phyloP scores from a whole-genome alignment of 805 yeast genomes.

The Zygotorulaspora chibaensis region DNA sequence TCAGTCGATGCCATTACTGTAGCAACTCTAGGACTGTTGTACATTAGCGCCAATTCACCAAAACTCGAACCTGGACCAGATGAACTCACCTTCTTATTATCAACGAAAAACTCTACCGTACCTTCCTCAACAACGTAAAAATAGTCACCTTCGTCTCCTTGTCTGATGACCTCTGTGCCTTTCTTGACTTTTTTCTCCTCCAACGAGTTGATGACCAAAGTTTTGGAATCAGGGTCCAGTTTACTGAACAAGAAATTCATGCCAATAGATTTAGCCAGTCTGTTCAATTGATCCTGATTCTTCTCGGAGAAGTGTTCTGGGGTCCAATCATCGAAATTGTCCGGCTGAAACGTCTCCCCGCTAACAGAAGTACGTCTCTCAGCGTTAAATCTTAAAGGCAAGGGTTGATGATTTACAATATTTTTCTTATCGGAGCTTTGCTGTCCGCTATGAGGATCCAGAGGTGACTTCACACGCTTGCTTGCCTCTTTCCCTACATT shows the following conservation, averaged over 20 bases:
- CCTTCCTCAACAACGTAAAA: slow-evolving; percentile 87
- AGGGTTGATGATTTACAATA: slow-evolving; percentile 21
- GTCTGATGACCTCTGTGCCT: slow-evolving; percentile 67
- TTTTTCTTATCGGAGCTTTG: slow-evolving; percentile 12
- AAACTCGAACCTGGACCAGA: slow-evolving; percentile 87
- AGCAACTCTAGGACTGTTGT: slow-evolving; percentile 96
- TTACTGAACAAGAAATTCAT: slow-evolving; percentile 82
- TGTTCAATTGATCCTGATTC: slow-evolving; percentile 55
- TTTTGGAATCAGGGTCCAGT: slow-evolving; percentile 71
- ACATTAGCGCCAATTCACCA: slow-evolving; percentile 97
- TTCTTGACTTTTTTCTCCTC: slow-evolving; percentile 60
- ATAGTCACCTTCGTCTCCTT: slow-evolving; percentile 93
- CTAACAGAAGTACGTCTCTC: slow-evolving; percentile 85
- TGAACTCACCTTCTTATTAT: slow-evolving; percentile 59
- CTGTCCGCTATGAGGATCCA: slow-evolving; percentile 18
- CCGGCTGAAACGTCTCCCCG: slow-evolving; percentile 83
- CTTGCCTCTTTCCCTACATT: slow-evolving; percentile 25
- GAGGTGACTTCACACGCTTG: slow-evolving; percentile 15
- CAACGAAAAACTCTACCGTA: slow-evolving; percentile 71
- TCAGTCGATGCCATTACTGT: slow-evolving; percentile 74
- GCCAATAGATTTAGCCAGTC: slow-evolving; percentile 66
- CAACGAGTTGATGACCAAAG: slow-evolving; percentile 78
- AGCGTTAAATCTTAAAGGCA: slow-evolving; percentile 65
- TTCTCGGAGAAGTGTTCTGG: slow-evolving; percentile 56
- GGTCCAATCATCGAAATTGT: slow-evolving; percentile 70